Base-by-base conservation (phyloP, 345 rosid genomes). In the Lepidium aucheri region DNA sequence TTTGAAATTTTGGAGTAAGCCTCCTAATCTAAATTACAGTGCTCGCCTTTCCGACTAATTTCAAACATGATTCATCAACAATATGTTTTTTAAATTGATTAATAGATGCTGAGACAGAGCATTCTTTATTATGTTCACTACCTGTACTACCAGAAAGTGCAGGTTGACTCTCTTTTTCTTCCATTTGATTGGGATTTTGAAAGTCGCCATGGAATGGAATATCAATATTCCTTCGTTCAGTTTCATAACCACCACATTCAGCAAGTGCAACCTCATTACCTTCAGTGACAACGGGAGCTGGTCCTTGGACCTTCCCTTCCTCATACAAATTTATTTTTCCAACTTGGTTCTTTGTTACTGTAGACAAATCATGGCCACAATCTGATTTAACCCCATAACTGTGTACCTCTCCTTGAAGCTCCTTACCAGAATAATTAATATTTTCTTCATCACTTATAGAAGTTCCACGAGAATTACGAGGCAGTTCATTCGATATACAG, bases 291-390 rank as follows among this genome's bases (percentile, higher is more conserved):
- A 46, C 62, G 55, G 53, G 36, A 24, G 69, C 66, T 58, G 74
- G 73, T 60, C 84, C 88, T 63, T 78, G 78, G 65, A 86, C 84
- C 76, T 85, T 88, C 39, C 83, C 86, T 69, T 88, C 88, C 59
- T 85, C 96, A 3, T 7, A 41, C 67, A 60, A 8, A 49, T 69
- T 73, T 13, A 69, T 83, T 40, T 81, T 84, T 28, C 52, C 72
- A 67, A 70, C 67, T 65, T 70, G 80, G 24, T 80, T 82, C 33
- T 72, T 74, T 72, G 77, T 76, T 17, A 63, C 58, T 53, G 63
- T 65, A 55, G 78, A 41, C 60, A 69, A 58, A 61, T 73, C 71
- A 53, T 44, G 78, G 54, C 76, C 73, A 57, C 51, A 76, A 51
- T 75, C 76, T 42, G 92, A 82, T 69, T 83, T 87, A 26, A 65